phyloP scores from a whole-genome alignment of 148 eudicot species.

The Nepenthes mirabilis region DNA sequence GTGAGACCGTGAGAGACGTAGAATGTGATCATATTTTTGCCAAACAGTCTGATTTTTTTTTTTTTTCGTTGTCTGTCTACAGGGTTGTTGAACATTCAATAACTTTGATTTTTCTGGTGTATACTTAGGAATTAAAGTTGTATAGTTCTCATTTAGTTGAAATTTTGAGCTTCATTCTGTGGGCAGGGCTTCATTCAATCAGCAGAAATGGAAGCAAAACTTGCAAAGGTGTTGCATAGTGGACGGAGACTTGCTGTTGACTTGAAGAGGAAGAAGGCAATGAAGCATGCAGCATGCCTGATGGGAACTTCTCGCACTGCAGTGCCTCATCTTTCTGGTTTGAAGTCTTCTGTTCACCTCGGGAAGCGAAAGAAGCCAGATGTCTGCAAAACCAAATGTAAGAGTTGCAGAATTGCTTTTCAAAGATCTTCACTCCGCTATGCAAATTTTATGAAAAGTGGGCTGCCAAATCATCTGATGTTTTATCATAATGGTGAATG shows the following conservation, averaged over 20 bases:
- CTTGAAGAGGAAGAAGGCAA: conserved; percentile 49
- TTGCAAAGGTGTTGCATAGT: conserved; percentile 68
- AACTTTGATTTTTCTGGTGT: background rate
- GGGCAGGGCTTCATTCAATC: conserved; percentile 34
- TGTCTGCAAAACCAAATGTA: conserved; percentile 24
- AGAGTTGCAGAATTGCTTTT: conserved; percentile 21
- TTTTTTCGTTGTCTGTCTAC: background rate
- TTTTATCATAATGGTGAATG: conserved; percentile 57
- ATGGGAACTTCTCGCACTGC: background rate
- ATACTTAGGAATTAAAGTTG: conserved; percentile 7
- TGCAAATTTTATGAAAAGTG: conserved; percentile 48
- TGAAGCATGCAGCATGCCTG: conserved; percentile 1
- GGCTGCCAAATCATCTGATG: conserved; percentile 66
- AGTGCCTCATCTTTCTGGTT: background rate
- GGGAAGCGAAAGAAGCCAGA: conserved; percentile 65
- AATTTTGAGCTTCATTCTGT: conserved; percentile 28
- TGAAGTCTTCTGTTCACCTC: conserved; percentile 20
- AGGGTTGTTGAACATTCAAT: background rate
- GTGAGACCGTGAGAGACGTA: too few species aligned
- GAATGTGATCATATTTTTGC: background rate
- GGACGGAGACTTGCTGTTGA: conserved; percentile 24
- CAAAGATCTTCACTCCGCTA: conserved; percentile 34
- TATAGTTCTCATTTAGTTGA: background rate
- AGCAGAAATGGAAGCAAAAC: conserved; percentile 49
- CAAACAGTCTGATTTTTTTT: background rate